A percentile compares a stretch with the other conserved stretches of the same genome.
Evolutionary conservation across 176 grass and related monocot genomes (phyloP).

Genomic region (Carex cristatella): DNA sequence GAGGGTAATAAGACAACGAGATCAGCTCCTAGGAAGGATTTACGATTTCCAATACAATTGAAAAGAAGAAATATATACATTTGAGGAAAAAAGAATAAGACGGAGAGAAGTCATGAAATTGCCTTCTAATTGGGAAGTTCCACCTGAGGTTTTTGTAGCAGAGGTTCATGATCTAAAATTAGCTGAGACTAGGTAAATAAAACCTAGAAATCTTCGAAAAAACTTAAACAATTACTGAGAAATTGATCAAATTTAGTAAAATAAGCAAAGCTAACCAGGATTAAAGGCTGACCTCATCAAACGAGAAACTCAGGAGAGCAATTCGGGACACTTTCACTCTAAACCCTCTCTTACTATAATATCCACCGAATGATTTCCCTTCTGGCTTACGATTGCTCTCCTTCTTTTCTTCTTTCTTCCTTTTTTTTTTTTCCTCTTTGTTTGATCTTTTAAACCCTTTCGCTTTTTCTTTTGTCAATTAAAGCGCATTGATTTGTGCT

Average conservation of each 20-base stretch:
- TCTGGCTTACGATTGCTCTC: neutral
- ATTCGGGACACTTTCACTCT: neutral
- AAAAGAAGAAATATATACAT: neutral
- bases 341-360: neutral
- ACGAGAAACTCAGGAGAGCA: neutral
- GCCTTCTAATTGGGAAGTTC: neutral
- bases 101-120: neutral
- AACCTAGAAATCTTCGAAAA: neutral
- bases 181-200: neutral
- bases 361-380: conserved; percentile 1
- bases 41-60: neutral
- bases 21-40: neutral
- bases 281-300: conserved; percentile 13
- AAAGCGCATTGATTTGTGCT: neutral
- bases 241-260: neutral
- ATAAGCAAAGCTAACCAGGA: neutral
- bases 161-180: neutral
- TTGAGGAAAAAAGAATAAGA: neutral
- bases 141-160: neutral
- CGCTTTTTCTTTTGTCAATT: conserved; percentile 2
- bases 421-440: conserved; percentile 21
- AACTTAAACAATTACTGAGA: neutral
- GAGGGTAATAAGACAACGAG: neutral
- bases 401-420: neutral
- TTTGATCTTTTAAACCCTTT: neutral